Percentiles rank a stretch among this genome's conserved stretches.
phyloP scores from a whole-genome alignment of 2,329 filamentous ascomycete genomes.

The Colletotrichum melonis region DNA sequence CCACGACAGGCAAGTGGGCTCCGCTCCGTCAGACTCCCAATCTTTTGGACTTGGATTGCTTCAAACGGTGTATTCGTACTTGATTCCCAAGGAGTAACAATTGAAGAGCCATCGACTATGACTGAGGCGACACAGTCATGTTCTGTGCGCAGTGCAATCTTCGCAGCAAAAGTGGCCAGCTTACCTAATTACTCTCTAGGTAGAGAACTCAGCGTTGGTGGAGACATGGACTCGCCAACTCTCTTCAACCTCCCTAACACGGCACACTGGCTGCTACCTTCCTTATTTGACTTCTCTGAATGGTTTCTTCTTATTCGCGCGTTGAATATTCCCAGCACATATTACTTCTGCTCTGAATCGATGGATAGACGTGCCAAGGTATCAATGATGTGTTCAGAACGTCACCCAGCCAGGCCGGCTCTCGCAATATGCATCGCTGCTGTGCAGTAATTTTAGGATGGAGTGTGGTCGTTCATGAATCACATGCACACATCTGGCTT shows the following conservation, averaged over 20 bases:
- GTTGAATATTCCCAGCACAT: not conserved
- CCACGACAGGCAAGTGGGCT: not conserved
- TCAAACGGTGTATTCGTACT: not conserved
- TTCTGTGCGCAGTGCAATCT: not conserved
- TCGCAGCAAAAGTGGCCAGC: not conserved
- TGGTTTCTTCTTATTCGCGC: not conserved
- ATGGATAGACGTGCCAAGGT: not conserved
- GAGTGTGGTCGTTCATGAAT: not conserved
- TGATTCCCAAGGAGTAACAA: not conserved
- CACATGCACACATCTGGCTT: not conserved
- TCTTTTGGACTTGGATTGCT: not conserved
- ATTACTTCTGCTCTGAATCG: not conserved
- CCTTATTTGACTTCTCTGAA: not conserved
- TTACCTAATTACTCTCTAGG: no score
- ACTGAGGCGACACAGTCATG: not conserved
- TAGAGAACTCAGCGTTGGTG: not conserved
- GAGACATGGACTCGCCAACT: not conserved
- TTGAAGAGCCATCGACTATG: rapidly evolving
- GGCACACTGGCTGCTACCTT: not conserved
- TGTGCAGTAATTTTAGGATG: not conserved
- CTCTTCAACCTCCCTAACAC: not conserved
- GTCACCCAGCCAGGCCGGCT: no score
- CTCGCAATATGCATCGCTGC: not conserved
- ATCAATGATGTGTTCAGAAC: not conserved
- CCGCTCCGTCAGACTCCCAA: no score